Percentiles rank a stretch among this genome's conserved stretches.
These are phyloP conservation scores for Plasmodium malariae DNA, from an alignment of 169 alveolate species.

Conservation along the genomic window DNA sequence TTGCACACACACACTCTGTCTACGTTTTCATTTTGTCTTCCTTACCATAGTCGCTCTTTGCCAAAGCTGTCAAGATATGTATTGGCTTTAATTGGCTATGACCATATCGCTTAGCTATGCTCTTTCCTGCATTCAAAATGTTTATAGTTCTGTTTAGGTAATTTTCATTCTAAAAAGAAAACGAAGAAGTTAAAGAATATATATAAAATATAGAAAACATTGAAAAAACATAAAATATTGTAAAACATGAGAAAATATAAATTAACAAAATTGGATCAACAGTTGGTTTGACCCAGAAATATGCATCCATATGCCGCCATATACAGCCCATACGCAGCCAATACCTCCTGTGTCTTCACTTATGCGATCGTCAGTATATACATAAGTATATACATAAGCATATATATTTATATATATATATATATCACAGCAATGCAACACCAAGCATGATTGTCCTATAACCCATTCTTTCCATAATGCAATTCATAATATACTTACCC, in stretches of 20 bases:
- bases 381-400: too few species aligned
- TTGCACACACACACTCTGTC: too few species aligned
- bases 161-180: constrained; percentile 25
- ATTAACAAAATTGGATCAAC: too few species aligned
- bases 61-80: constrained; percentile 53
- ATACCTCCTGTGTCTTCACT: too few species aligned
- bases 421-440: not conserved
- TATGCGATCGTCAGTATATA: not conserved
- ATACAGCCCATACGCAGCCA: too few species aligned
- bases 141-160: constrained; percentile 63
- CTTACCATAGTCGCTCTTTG: constrained; percentile 70
- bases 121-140: constrained; percentile 53
- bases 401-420: constrained; percentile 6
- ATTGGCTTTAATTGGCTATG: constrained; percentile 63
- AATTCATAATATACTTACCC: not conserved
- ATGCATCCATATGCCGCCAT: too few species aligned
- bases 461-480: not conserved
- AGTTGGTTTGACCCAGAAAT: too few species aligned
- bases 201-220: too few species aligned
- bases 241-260: too few species aligned
- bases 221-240: too few species aligned
- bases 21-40: not conserved
- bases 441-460: too few species aligned
- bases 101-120: constrained; percentile 74
- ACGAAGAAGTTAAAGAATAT: not conserved